Base-by-base conservation (phyloP, 495 filamentous ascomycete genomes). In the Neurospora africana region DNA sequence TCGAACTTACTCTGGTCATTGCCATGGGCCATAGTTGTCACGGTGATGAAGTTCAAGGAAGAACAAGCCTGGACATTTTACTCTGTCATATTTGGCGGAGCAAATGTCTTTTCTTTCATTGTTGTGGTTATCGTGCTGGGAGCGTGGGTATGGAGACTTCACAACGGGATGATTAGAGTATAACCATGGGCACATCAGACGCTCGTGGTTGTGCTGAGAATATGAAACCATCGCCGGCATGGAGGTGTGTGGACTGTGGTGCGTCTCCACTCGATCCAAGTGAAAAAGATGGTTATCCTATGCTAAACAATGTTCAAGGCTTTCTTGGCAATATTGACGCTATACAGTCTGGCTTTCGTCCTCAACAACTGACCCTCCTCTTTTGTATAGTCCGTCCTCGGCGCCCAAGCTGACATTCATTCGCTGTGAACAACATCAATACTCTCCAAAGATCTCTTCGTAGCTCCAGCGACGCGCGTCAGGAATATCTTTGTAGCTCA, bases 21-120 rank as follows among this genome's bases (percentile, higher is more conserved):
- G 1, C 90, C 91, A 2, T 92, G 90, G 89, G 89, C 90, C 0
- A 88, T 92, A 67, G 88, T 84, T 3, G 85, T 88, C n/a, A 85
- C 85, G 19, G 78, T 80, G 6, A 75, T 80, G 33, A 72, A 81
- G 41, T 74, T 91, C 41, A 81, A 86, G 27, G 78, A 78, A 30
- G 79, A 78, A 0, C 84, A 87, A 69, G 89, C 90, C 3, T 93
- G 91, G 91, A 91, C 83, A 0, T 92, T 87, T 74, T 84, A 93
- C 77, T 82, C 83, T 0, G 75, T 92, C 4, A 85, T 92, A 3
- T 93, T 93, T 83, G 91, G 91, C 0, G 91, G 90, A 2, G 88
- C 85, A 70, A 78, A 92, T 67, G 89, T 93, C 21, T 91, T 92
- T 74, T 87, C 84, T 69, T 91, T 90, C 71, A 78, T 89, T 21